phyloP scores from a whole-genome alignment of 352 stramenopile species.

The Phytopythium ostracodes region DNA sequence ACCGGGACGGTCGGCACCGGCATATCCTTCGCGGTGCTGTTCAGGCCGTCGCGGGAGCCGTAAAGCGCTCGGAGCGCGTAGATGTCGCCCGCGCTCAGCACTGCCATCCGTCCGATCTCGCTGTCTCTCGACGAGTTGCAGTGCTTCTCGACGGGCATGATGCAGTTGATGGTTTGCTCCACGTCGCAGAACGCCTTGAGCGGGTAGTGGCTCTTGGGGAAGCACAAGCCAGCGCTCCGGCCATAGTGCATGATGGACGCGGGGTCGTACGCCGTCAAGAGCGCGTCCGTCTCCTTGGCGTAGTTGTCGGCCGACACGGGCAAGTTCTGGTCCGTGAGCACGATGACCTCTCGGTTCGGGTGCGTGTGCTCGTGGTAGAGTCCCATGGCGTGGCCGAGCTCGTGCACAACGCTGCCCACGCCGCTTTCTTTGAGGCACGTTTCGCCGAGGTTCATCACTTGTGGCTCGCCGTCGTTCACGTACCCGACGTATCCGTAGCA shows the following conservation, averaged over 20 bases:
- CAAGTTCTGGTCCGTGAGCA: conserved; percentile 58
- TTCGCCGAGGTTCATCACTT: conserved; percentile 65
- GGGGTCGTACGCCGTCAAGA: conserved; percentile 62
- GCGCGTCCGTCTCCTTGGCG: conserved; percentile 50
- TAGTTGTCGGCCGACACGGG: conserved; percentile 67
- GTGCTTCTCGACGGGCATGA: conserved; percentile 60
- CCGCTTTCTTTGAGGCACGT: conserved; percentile 54
- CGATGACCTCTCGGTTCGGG: conserved; percentile 57
- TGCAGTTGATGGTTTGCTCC: conserved; percentile 56
- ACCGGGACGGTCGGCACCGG: conserved; percentile 23
- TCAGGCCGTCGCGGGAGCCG: conserved; percentile 28
- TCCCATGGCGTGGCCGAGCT: conserved; percentile 61
- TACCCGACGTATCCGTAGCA: conserved; percentile 78
- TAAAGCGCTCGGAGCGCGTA: conserved; percentile 63
- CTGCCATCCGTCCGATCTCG: conserved; percentile 51
- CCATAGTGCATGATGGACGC: conserved; percentile 82
- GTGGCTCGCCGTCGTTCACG: conserved; percentile 51
- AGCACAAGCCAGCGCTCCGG: conserved; percentile 52
- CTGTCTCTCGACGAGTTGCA: conserved; percentile 63
- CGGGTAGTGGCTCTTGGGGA: conserved; percentile 62
- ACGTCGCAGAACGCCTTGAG: conserved; percentile 66
- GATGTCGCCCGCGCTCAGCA: conserved; percentile 59
- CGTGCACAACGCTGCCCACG: conserved; percentile 49
- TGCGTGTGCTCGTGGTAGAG: conserved; percentile 76
- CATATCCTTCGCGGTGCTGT: conserved; percentile 24